These are phyloP conservation scores for Russula griseocarnosa DNA, from an alignment of 768 basidiomycete species.

Conservation along the genomic window DNA sequence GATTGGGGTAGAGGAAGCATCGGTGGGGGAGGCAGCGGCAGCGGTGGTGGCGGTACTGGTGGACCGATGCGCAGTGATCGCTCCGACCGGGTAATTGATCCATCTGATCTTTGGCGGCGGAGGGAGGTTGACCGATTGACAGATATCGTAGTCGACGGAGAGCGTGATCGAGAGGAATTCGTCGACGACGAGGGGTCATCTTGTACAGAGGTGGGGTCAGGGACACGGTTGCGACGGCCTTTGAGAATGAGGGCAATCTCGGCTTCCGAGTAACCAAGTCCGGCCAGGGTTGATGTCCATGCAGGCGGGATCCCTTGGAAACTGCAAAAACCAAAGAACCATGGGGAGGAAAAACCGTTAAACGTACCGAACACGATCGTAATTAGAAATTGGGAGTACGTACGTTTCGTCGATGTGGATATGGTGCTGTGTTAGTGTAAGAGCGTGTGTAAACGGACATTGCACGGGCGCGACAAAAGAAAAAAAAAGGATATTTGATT, in stretches of 20 bases:
- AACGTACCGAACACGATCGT: background rate
- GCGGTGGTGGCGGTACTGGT: conserved; percentile 20
- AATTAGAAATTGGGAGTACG: background rate
- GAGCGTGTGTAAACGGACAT: background rate
- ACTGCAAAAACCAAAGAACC: conserved; percentile 6
- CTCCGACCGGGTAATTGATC: conserved; percentile 25
- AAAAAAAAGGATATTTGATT: background rate
- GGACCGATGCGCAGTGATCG: conserved; percentile 17
- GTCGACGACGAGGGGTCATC: background rate
- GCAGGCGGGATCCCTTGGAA: conserved; percentile 25
- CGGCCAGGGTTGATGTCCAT: conserved; percentile 23
- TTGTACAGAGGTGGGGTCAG: conserved; percentile 2
- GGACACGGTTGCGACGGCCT: conserved; percentile 24
- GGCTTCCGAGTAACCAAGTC: conserved; percentile 28
- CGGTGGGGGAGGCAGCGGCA: conserved; percentile 16
- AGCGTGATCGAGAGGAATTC: conserved; percentile 10
- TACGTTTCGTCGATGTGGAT: conserved; percentile 28
- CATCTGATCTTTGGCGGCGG: conserved; percentile 24
- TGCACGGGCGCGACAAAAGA: background rate
- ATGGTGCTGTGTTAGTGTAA: conserved; percentile 19
- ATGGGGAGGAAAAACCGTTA: background rate
- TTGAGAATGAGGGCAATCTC: conserved; percentile 26
- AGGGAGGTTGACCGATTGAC: conserved; percentile 19
- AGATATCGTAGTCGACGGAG: conserved; percentile 14
- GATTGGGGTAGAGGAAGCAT: conserved; percentile 5